Evolutionary conservation across 2,329 filamentous ascomycete species (phyloP), one percentile per base, ranked within the genome.

Genomic region (Blastomyces percursus): DNA sequence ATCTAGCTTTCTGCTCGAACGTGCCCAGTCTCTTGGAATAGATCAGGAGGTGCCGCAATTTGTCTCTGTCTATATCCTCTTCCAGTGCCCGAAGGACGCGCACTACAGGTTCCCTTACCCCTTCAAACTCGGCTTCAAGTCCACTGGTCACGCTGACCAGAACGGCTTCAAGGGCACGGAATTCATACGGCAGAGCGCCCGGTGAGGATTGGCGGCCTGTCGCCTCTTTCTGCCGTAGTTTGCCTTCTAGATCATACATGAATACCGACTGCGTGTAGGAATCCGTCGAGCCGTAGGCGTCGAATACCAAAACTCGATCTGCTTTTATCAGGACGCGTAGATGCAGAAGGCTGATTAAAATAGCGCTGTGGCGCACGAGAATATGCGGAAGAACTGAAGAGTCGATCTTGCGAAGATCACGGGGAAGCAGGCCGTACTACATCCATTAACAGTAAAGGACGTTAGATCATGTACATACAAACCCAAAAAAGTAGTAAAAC

Each of bases 371-470:
- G 42, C 94, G 91, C 66, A 99, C 87, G 67, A 97, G 86, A 63
- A 99, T 97, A 71, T 96, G 92, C 9, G 94, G 94, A 27, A 99
- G 84, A 64, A 95, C 90, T 63, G 91, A 96, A 16, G 92, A 96
- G 74, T 99, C 94, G 71, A 99, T 96, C 77, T 99, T 99, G 70
- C 94, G 89, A 62, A 99, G 81, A 79, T 99, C 94, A 65, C 94
- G 92, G 62, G 94, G 93, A 58, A 96, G 83, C 32, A 97, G 83
- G 51, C 92, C 92, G 73, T 96, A 96, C 89, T 93, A 67, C 67
- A 38, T 35, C 30, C 52, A 38, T 38, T 21, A 8, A 55, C 1
- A 38, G 19, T 19, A 30, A 51, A 21, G 2, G 19, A 55, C 7
- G 30, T 55, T 55, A 55, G 52, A n/a, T 54, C 27, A 64, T 48